These are phyloP conservation scores for Mollisia scopiformis DNA, from an alignment of 2,329 filamentous ascomycete species.

Conservation along the genomic window DNA sequence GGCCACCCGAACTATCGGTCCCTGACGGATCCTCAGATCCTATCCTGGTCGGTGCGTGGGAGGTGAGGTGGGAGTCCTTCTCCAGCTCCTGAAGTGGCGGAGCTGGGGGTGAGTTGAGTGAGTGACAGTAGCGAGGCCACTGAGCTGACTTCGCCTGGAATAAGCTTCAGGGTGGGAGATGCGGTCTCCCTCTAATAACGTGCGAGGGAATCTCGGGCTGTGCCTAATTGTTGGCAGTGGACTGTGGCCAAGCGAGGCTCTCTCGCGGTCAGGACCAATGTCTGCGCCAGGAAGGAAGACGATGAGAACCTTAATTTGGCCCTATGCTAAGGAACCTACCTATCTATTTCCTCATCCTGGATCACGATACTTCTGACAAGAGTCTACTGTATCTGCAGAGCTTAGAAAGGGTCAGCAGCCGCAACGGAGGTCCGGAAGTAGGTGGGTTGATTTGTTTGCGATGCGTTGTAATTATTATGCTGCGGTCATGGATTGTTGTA, in stretches of 20 bases:
- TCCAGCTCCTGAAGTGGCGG: not conserved
- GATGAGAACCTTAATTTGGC: not conserved
- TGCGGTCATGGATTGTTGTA: not conserved
- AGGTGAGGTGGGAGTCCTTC: not conserved
- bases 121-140: not conserved
- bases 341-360: not conserved
- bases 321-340: not conserved
- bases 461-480: not conserved
- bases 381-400: too few species aligned
- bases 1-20: not conserved
- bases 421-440: not conserved
- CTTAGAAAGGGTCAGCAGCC: not conserved
- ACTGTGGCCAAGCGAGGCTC: not conserved
- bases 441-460: not conserved
- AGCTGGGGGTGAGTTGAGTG: not conserved
- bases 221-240: not conserved
- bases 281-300: not conserved
- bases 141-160: not conserved
- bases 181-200: too few species aligned
- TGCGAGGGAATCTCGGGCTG: not conserved
- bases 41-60: not conserved
- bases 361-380: not conserved
- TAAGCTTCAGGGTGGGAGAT: not conserved
- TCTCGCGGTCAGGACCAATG: not conserved
- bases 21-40: not conserved